A percentile compares a stretch with the other conserved stretches of the same genome.
Evolutionary conservation across 768 basidiomycete species (phyloP).

Genomic region (Pleurotus djamor): DNA sequence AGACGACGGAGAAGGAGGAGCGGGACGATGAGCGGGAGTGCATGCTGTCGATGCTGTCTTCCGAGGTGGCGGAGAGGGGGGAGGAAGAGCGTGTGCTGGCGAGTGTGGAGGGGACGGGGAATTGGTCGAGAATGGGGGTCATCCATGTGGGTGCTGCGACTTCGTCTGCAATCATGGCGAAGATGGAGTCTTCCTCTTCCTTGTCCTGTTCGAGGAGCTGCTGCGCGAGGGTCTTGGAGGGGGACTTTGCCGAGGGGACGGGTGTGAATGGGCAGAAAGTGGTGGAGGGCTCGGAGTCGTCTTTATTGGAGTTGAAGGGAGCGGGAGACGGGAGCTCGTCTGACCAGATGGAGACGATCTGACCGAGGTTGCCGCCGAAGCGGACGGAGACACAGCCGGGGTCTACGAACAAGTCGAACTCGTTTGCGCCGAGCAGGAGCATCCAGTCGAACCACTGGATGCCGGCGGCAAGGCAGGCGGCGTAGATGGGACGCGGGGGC

Average conservation of each 20-base stretch:
- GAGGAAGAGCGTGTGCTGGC: constrained; percentile 44
- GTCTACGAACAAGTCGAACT: constrained; percentile 81
- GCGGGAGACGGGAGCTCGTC: constrained; percentile 40
- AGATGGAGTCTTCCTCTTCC: constrained; percentile 72
- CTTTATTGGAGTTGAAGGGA: constrained; percentile 10
- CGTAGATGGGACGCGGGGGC: constrained; percentile 70
- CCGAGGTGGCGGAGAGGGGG: constrained; percentile 56
- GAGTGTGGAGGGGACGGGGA: constrained; percentile 38
- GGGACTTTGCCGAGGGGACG: constrained; percentile 16
- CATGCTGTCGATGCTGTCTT: constrained; percentile 13
- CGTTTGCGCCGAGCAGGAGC: constrained; percentile 57
- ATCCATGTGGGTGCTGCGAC: constrained; percentile 67
- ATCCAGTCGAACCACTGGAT: constrained; percentile 87
- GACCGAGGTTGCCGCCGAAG: constrained; percentile 33
- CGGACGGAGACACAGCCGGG: constrained; percentile 77
- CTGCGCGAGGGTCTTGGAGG: constrained; percentile 67
- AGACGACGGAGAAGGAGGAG: constrained; percentile 60
- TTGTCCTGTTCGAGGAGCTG: constrained; percentile 70
- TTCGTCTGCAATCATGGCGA: constrained; percentile 73
- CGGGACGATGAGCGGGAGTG: constrained; percentile 71
- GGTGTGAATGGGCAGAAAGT: constrained; percentile 2
- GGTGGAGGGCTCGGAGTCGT: constrained; percentile 1
- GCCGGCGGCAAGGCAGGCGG: constrained; percentile 65
- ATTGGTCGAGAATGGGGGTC: constrained; percentile 60
- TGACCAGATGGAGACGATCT: constrained; percentile 67